Evolutionary conservation across 805 yeast genomes (phyloP).

Genomic region (Candida morakotiae): DNA sequence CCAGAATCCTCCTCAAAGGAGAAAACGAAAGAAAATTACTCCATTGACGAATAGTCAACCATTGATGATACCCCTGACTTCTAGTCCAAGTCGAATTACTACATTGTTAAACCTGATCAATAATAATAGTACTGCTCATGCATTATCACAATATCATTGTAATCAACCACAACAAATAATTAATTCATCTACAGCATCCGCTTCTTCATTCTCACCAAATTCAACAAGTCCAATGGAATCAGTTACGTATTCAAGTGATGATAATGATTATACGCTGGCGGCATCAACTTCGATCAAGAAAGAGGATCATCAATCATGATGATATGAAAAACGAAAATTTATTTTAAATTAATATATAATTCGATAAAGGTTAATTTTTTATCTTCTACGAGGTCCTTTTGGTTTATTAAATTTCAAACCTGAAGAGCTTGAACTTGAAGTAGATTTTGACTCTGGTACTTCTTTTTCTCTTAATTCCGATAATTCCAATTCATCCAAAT

Average conservation of each 20-base stretch:
- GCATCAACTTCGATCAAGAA: no score
- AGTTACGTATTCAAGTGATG: constrained; percentile 8
- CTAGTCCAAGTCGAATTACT: neutral
- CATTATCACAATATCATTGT: no score
- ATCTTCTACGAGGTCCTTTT: constrained; percentile 60
- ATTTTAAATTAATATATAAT: constrained; percentile 6
- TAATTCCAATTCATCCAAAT: constrained; percentile 62
- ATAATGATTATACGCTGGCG: neutral
- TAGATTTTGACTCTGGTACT: constrained; percentile 2
- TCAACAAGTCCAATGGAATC: constrained; percentile 9
- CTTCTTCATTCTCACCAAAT: constrained; percentile 9
- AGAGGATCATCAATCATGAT: no score
- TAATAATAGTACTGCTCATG: no score
- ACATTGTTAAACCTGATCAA: neutral
- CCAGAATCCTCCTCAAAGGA: no score
- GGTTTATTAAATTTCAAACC: constrained; percentile 52
- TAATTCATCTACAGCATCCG: neutral
- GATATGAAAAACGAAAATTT: no score
- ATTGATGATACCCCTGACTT: neutral
- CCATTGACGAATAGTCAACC: constrained; percentile 3
- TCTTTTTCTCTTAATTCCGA: constrained; percentile 34
- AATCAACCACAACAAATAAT: neutral
- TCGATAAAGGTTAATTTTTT: no score
- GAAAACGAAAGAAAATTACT: constrained; percentile 12
- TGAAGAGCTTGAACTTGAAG: constrained; percentile 10